Evolutionary conservation across 495 filamentous ascomycete genomes (phyloP).

Genomic region (Penicillium salamii): DNA sequence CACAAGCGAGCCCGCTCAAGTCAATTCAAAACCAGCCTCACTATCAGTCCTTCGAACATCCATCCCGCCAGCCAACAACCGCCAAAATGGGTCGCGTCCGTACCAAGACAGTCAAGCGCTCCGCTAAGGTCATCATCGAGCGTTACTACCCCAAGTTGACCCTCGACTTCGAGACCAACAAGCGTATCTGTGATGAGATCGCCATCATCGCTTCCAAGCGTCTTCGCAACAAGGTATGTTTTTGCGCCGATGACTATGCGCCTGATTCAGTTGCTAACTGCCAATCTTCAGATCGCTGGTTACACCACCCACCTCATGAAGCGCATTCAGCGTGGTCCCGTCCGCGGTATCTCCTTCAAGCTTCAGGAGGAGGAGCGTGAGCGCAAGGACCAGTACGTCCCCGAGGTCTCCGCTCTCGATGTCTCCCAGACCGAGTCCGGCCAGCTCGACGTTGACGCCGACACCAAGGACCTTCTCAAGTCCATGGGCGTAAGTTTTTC

Average conservation of each 20-base stretch:
- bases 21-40: slow-evolving; percentile 10
- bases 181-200: slow-evolving; percentile 99
- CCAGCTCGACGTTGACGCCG: slow-evolving; percentile 88
- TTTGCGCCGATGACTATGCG: not conserved
- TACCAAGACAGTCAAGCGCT: slow-evolving; percentile 99
- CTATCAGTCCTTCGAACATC: slow-evolving; percentile 29
- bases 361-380: slow-evolving; percentile 99
- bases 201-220: slow-evolving; percentile 98
- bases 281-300: slow-evolving; percentile 74
- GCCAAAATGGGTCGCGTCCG: slow-evolving; percentile 95
- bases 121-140: slow-evolving; percentile 99
- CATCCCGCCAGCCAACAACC: slow-evolving; percentile 49
- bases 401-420: slow-evolving; percentile 97
- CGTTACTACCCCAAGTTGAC: slow-evolving; percentile 97
- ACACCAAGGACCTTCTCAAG: slow-evolving; percentile 99
- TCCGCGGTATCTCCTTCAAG: slow-evolving; percentile 99
- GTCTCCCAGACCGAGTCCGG: slow-evolving; percentile 90
- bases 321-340: slow-evolving; percentile 97
- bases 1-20: slow-evolving; percentile 28
- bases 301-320: slow-evolving; percentile 93
- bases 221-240: slow-evolving; percentile 89
- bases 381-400: slow-evolving; percentile 99
- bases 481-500: slow-evolving; percentile 81
- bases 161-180: slow-evolving; percentile 99
- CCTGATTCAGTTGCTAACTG: slow-evolving; percentile 4